Evolutionary conservation across 2,329 filamentous ascomycete genomes (phyloP).

Genomic region (Aspergillus tanneri): DNA sequence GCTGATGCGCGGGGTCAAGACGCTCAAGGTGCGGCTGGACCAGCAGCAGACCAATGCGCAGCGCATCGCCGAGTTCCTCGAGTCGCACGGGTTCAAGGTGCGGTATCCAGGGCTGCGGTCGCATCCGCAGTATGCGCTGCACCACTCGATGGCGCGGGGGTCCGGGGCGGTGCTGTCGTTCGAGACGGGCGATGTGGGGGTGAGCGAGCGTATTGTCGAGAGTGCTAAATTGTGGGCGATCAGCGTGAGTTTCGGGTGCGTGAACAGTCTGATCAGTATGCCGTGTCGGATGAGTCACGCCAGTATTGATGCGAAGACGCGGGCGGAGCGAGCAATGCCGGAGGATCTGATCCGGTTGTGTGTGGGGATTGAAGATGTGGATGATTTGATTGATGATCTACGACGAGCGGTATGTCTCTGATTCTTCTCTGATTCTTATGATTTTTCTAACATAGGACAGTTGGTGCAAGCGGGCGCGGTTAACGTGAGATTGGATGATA

Average conservation of each 20-base stretch:
- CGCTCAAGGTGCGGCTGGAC: conserved; percentile 95
- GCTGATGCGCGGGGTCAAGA: conserved; percentile 93
- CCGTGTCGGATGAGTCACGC: conserved; percentile 99
- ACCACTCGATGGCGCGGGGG: conserved; percentile 92
- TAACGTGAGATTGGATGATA: conserved; percentile 77
- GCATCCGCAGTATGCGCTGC: conserved; percentile 93
- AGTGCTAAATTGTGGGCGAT: conserved; percentile 90
- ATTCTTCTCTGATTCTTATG: background rate
- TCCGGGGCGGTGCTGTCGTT: conserved; percentile 94
- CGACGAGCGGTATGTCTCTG: conserved; percentile 73
- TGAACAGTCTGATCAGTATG: conserved; percentile 99
- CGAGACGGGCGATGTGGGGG: conserved; percentile 80
- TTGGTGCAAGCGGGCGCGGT: conserved; percentile 94
- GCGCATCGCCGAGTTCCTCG: conserved; percentile 86
- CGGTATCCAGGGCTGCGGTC: conserved; percentile 92
- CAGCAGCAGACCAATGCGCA: conserved; percentile 94
- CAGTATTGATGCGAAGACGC: conserved; percentile 92
- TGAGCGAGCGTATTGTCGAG: conserved; percentile 93
- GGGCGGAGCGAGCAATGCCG: conserved; percentile 84
- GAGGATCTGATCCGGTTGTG: conserved; percentile 96
- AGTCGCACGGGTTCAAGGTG: conserved; percentile 87
- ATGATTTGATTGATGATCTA: conserved; percentile 90
- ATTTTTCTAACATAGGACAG: conserved; percentile 43
- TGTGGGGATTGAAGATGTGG: conserved; percentile 90
- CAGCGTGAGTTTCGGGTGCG: conserved; percentile 94